Conservation (phyloP, 2,329 filamentous ascomycete species). For the Colletotrichum truncatum region DNA sequence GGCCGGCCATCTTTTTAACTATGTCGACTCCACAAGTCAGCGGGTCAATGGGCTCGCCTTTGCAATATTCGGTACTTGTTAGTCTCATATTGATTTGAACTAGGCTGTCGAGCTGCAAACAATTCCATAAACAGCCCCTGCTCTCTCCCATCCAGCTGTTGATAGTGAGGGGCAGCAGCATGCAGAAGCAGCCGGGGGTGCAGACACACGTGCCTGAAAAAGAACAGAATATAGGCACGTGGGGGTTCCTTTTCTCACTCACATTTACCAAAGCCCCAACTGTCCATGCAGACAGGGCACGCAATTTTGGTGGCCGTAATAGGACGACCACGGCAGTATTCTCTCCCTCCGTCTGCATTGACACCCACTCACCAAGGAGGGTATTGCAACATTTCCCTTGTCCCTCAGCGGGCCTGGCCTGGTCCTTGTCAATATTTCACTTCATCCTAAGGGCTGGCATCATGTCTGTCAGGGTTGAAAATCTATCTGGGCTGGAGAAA, state of each 20-base stretch:
- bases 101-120: neutral
- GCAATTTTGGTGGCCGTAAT: neutral
- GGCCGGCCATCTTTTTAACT: too few relatives aligned
- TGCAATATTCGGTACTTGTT: neutral
- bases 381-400: neutral
- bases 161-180: neutral
- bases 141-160: neutral
- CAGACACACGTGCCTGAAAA: neutral
- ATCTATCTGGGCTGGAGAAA: neutral
- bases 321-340: neutral
- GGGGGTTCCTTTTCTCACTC: neutral
- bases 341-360: neutral
- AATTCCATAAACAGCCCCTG: neutral
- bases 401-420: neutral
- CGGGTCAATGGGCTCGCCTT: neutral
- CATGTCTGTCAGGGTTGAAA: constrained; percentile 8
- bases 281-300: constrained; percentile 13
- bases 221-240: constrained; percentile 3
- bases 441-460: constrained; percentile 7
- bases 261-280: constrained; percentile 8
- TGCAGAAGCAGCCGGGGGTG: neutral
- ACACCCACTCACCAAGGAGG: too few relatives aligned
- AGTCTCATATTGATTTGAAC: neutral
- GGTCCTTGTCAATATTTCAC: constrained; percentile 9
- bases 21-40: too few relatives aligned